A percentile compares a stretch with the other conserved stretches of the same genome.
Conservation (phyloP, 75 land plant species). For the Pinus tabuliformis region DNA sequence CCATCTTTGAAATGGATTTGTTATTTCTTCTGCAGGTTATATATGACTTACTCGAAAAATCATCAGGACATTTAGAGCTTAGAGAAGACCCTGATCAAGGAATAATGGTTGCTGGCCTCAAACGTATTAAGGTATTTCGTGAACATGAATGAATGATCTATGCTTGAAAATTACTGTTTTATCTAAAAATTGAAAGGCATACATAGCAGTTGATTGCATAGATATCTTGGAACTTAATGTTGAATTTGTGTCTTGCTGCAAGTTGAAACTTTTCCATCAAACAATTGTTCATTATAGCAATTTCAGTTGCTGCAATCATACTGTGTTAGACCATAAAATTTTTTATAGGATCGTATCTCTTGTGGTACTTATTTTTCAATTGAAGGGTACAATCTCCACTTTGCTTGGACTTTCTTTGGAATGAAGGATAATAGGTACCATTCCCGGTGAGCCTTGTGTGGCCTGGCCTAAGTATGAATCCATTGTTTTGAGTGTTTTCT, state of each 20-base stretch:
- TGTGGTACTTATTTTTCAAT: too few species aligned
- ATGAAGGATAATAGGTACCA: too few species aligned
- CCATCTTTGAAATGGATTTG: not conserved
- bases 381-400: too few species aligned
- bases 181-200: not conserved
- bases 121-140: constrained; percentile 67
- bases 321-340: too few species aligned
- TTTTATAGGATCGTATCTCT: too few species aligned
- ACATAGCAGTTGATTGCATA: not conserved
- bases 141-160: not conserved
- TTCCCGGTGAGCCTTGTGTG: too few species aligned
- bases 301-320: too few species aligned
- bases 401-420: too few species aligned
- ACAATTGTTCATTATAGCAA: too few species aligned
- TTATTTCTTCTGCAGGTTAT: constrained; percentile 61
- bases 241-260: not conserved
- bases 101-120: constrained; percentile 84
- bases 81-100: constrained; percentile 95
- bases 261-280: too few species aligned
- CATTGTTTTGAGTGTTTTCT: not conserved
- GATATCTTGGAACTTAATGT: not conserved
- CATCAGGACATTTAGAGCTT: constrained; percentile 91
- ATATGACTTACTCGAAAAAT: constrained; percentile 92
- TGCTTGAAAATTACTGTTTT: not conserved
- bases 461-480: too few species aligned